Percentiles rank a stretch among this genome's conserved stretches.
phyloP scores from a whole-genome alignment of 495 filamentous ascomycete species.

The Tricharina praecox region DNA sequence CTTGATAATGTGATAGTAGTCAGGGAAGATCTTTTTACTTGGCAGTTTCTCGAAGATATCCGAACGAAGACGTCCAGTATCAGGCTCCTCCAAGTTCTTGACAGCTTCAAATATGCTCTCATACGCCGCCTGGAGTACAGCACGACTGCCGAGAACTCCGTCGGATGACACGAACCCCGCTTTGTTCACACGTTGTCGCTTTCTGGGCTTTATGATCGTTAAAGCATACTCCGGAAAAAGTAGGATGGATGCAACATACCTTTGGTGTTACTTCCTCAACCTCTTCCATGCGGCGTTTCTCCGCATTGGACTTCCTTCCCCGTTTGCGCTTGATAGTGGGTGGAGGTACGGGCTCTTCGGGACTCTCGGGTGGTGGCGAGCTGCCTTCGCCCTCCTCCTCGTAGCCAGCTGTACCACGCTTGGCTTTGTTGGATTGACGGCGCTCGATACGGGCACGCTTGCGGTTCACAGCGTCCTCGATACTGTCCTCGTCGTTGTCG shows the following conservation, averaged over 20 bases:
- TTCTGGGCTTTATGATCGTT: slow-evolving; percentile 7
- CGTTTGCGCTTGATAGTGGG: slow-evolving; percentile 41
- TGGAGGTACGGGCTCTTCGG: slow-evolving; percentile 20
- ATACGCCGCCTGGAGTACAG: slow-evolving; percentile 55
- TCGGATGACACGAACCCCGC: slow-evolving; percentile 24
- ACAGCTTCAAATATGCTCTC: slow-evolving; percentile 58
- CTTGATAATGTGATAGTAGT: slow-evolving; percentile 86
- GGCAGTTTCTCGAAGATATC: slow-evolving; percentile 88
- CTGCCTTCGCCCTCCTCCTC: too few relatives aligned
- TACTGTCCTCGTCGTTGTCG: slow-evolving; percentile 83
- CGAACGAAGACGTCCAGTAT: slow-evolving; percentile 56
- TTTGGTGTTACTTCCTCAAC: slow-evolving; percentile 12
- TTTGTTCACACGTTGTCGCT: slow-evolving; percentile 21
- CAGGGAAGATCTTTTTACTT: slow-evolving; percentile 68
- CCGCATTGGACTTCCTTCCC: slow-evolving; percentile 55
- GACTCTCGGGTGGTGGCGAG: slow-evolving; percentile 17
- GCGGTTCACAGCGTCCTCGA: slow-evolving; percentile 80
- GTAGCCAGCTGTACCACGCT: slow-evolving; percentile 11
- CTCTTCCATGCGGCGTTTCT: slow-evolving; percentile 44
- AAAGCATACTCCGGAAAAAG: slow-evolving; percentile 13
- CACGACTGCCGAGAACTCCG: slow-evolving; percentile 36
- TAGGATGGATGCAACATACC: background rate
- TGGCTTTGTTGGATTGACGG: slow-evolving; percentile 45
- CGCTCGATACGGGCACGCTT: slow-evolving; percentile 71
- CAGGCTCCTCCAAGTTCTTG: slow-evolving; percentile 49